Evolutionary conservation across 805 yeast genomes (phyloP).

Genomic region (Candida endomychidarum): DNA sequence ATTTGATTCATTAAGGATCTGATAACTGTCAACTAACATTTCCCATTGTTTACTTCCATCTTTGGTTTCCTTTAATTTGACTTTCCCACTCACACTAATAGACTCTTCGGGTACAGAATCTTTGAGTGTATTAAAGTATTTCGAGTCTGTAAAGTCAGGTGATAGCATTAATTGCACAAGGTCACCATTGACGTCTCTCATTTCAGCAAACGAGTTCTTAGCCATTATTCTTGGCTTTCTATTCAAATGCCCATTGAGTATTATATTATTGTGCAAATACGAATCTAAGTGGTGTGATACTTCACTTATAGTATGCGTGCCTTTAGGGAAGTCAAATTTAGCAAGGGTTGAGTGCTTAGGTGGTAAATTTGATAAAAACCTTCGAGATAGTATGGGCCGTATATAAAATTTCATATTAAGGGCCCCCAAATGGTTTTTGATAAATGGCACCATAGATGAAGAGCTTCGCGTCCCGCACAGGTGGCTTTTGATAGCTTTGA

Average conservation of each 20-base stretch:
- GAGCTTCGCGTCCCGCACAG: too few relatives aligned
- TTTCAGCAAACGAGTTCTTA: constrained; percentile 66
- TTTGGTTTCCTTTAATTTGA: constrained; percentile 30
- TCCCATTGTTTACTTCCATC: constrained; percentile 48
- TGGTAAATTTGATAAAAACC: constrained; percentile 18
- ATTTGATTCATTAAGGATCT: constrained; percentile 61
- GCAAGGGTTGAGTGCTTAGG: constrained; percentile 21
- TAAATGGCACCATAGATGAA: neutral
- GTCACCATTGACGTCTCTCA: constrained; percentile 75
- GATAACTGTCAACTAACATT: constrained; percentile 49
- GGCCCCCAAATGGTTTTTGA: too few relatives aligned
- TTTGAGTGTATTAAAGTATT: constrained; percentile 40
- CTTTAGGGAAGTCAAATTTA: constrained; percentile 36
- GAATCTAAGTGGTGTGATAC: constrained; percentile 14
- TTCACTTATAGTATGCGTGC: constrained; percentile 28
- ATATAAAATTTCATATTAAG: neutral
- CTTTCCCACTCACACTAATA: constrained; percentile 60
- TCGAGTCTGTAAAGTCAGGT: constrained; percentile 42
- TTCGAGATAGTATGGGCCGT: neutral
- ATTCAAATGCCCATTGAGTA: constrained; percentile 83
- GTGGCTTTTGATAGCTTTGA: too few relatives aligned
- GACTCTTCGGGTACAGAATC: constrained; percentile 71
- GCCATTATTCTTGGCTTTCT: constrained; percentile 70
- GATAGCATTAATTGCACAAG: constrained; percentile 48
- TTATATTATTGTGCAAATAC: constrained; percentile 23